Conservation (phyloP, 345 rosid genomes). For the Rhodamnia rubescens region DNA sequence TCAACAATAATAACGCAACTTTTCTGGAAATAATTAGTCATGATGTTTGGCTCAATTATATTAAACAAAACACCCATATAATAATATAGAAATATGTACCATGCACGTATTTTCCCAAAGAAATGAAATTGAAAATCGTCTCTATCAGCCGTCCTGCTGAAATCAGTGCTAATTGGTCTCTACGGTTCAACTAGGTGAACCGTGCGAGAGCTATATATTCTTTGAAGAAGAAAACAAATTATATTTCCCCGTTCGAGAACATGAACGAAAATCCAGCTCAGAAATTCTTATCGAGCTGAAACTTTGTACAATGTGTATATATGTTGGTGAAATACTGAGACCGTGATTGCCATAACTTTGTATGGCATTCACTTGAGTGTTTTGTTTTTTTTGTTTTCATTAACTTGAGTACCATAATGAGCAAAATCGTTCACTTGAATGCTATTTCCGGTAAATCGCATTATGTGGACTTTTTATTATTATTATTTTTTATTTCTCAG, state of each 20-base stretch:
- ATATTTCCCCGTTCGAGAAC: not conserved
- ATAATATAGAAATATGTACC: not conserved
- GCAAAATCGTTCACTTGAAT: too few relatives aligned
- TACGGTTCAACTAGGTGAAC: too few relatives aligned
- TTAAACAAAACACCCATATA: not conserved
- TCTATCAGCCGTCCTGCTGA: not conserved
- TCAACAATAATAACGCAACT: not conserved
- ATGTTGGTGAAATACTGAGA: not conserved
- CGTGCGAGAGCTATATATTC: not conserved
- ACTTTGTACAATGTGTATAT: not conserved
- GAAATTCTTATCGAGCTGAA: not conserved
- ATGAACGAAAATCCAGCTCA: not conserved
- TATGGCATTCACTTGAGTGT: too few relatives aligned
- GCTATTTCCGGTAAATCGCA: too few relatives aligned
- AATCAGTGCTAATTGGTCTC: not conserved
- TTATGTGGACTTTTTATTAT: too few relatives aligned
- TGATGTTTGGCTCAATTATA: not conserved
- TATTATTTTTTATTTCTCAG: too few relatives aligned
- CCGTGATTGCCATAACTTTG: too few relatives aligned
- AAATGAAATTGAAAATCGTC: not conserved
- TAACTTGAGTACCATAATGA: too few relatives aligned
- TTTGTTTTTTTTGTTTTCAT: too few relatives aligned
- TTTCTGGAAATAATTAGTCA: not conserved
- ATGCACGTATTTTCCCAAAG: not conserved
- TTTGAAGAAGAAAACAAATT: not conserved